Percentiles rank a stretch among this genome's conserved stretches.
Conservation (phyloP, 768 basidiomycete genomes). For the Termitomyces sp. region DNA sequence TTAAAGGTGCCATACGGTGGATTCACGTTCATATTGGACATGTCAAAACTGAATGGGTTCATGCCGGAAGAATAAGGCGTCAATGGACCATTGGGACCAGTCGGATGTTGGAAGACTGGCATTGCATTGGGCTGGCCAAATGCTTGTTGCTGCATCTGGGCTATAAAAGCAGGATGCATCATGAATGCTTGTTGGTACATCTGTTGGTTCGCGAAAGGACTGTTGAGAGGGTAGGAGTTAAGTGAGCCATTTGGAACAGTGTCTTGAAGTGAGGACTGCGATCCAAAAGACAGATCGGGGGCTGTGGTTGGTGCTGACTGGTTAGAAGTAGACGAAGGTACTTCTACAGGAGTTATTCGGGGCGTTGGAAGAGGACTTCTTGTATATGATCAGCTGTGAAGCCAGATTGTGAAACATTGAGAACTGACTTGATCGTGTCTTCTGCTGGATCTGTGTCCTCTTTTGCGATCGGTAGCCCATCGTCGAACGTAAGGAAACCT, state of each 20-base stretch:
- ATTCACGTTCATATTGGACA: conserved; percentile 3
- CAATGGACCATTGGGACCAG: not conserved
- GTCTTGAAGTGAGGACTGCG: not conserved
- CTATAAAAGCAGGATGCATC: conserved; percentile 5
- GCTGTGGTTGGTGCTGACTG: not conserved
- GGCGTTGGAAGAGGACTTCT: conserved; percentile 66
- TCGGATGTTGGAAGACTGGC: conserved; percentile 3
- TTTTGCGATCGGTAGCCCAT: conserved; percentile 35
- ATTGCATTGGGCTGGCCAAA: conserved; percentile 3
- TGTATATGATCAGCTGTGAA: conserved; percentile 22
- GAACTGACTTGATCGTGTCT: conserved; percentile 43
- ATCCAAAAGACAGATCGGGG: not conserved
- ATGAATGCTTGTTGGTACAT: conserved; percentile 9
- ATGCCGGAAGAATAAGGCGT: conserved; percentile 2
- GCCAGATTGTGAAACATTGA: not conserved
- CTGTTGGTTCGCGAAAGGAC: not conserved
- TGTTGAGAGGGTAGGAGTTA: not conserved
- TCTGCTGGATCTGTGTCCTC: conserved; percentile 36
- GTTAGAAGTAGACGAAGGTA: conserved; percentile 1
- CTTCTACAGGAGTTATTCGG: conserved; percentile 48
- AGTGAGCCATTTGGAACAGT: not conserved
- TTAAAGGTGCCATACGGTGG: not conserved
- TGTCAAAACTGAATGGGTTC: not conserved
- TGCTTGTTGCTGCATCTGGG: conserved; percentile 7
- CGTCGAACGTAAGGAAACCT: conserved; percentile 36